Percentiles rank a stretch among this genome's conserved stretches.
Evolutionary conservation across 1,284 basidiomycete genomes (phyloP).

Genomic region (Ganoderma sp.): DNA sequence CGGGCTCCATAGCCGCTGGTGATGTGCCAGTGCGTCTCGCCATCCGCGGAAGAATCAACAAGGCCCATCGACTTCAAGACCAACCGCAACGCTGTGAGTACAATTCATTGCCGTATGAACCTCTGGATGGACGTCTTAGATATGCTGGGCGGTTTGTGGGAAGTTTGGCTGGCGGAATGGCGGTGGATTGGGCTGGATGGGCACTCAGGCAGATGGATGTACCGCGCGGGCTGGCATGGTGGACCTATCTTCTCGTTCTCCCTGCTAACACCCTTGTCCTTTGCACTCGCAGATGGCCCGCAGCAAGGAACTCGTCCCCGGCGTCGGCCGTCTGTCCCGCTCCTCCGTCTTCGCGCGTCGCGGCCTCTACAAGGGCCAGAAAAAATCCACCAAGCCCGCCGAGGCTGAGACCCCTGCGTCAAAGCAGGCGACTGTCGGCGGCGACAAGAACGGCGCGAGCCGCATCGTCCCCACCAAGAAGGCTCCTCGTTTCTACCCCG

Average conservation of each 20-base stretch:
- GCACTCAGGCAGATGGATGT: conserved; percentile 43
- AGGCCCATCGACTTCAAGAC: conserved; percentile 47
- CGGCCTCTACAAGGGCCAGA: conserved; percentile 78
- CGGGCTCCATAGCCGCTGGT: conserved; percentile 25
- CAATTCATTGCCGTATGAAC: conserved; percentile 22
- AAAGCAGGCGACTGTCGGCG: conserved; percentile 87
- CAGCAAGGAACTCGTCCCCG: conserved; percentile 84
- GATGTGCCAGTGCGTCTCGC: conserved; percentile 18
- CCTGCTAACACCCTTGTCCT: conserved; percentile 31
- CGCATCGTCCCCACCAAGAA: conserved; percentile 87
- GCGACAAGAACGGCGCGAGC: conserved; percentile 91
- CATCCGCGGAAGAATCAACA: conserved; percentile 31
- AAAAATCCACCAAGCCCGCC: conserved; percentile 76
- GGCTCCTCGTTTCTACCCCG: conserved; percentile 96
- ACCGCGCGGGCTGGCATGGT: conserved; percentile 31
- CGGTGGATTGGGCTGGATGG: conserved; percentile 45
- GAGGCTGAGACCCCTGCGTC: conserved; percentile 61
- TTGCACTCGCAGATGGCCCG: conserved; percentile 80
- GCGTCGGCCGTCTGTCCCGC: conserved; percentile 85
- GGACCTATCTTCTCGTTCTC: conserved; percentile 20
- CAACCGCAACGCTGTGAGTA: conserved; percentile 38
- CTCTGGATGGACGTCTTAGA: conserved; percentile 26
- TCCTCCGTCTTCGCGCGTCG: conserved; percentile 85
- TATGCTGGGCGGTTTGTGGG: conserved; percentile 19
- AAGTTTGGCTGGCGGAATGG: conserved; percentile 15